phyloP scores from a whole-genome alignment of 2,329 filamentous ascomycete species.

The Peltaster fructicola region DNA sequence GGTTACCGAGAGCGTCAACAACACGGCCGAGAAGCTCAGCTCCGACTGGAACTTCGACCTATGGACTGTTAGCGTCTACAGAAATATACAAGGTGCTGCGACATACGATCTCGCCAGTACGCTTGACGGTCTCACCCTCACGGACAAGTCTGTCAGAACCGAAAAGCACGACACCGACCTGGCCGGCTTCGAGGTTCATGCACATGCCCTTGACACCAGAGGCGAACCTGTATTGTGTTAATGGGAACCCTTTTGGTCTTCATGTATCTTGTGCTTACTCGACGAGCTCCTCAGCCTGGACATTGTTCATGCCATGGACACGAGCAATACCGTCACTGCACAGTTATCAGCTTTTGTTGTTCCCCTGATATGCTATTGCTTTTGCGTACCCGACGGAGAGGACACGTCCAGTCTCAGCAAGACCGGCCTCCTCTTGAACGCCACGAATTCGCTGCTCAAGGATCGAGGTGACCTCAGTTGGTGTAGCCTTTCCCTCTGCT shows the following conservation, averaged over 20 bases:
- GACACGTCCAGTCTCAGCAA: constrained; percentile 97
- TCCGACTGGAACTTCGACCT: constrained; percentile 96
- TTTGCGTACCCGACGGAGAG: constrained; percentile 88
- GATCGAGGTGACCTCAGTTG: constrained; percentile 97
- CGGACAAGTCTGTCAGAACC: constrained; percentile 99
- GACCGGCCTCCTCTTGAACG: constrained; percentile 88
- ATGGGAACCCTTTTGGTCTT: constrained; percentile 5
- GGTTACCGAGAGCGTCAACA: constrained; percentile 95
- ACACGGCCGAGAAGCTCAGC: constrained; percentile 90
- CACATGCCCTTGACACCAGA: constrained; percentile 99
- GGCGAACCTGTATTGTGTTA: constrained; percentile 53
- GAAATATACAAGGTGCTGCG: no score
- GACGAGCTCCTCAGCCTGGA: constrained; percentile 99
- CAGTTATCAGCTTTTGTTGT: constrained; percentile 17
- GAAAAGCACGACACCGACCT: constrained; percentile 99
- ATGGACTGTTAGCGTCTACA: constrained; percentile 9
- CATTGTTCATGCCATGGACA: constrained; percentile 99
- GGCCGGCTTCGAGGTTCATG: constrained; percentile 99
- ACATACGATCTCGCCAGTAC: constrained; percentile 90
- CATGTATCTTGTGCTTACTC: constrained; percentile 51
- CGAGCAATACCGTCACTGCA: constrained; percentile 98
- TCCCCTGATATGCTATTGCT: constrained; percentile 11
- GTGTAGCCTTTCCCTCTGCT: constrained; percentile 80
- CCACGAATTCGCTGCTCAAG: constrained; percentile 98
- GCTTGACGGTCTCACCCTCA: constrained; percentile 98